Percentiles rank a stretch among this genome's conserved stretches.
These are phyloP conservation scores for Phytophthora litchii DNA, from an alignment of 352 stramenopile species.

Conservation along the genomic window DNA sequence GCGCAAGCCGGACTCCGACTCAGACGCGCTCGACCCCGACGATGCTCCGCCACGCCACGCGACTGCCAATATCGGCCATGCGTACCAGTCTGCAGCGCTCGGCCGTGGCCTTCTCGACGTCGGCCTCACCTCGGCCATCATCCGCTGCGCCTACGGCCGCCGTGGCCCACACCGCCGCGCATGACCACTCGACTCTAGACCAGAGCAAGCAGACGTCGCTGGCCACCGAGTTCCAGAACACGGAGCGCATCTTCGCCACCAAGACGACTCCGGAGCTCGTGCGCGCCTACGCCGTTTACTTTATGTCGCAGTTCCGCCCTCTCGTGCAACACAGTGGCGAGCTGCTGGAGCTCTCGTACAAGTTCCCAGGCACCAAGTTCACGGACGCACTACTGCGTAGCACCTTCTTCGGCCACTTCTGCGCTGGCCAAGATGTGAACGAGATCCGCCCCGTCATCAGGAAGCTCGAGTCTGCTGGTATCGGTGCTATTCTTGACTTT, in stretches of 20 bases:
- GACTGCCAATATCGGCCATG: slow-evolving; percentile 23
- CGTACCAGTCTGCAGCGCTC: slow-evolving; percentile 11
- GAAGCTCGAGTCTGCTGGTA: slow-evolving; percentile 78
- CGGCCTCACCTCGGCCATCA: slow-evolving; percentile 22
- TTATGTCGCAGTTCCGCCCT: slow-evolving; percentile 81
- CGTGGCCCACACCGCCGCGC: slow-evolving; percentile 6
- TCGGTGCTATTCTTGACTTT: slow-evolving; percentile 98
- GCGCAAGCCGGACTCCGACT: slow-evolving; percentile 18
- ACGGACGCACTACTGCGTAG: slow-evolving; percentile 90
- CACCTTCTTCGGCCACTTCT: slow-evolving; percentile 99
- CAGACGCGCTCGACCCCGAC: background rate
- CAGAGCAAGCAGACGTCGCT: slow-evolving; percentile 20
- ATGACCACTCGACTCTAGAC: slow-evolving; percentile 13
- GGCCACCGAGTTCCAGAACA: slow-evolving; percentile 68
- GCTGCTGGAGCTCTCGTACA: slow-evolving; percentile 85
- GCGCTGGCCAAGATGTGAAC: slow-evolving; percentile 91
- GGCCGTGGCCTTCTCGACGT: slow-evolving; percentile 17
- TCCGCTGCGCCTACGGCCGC: slow-evolving; percentile 21
- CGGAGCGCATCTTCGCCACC: slow-evolving; percentile 81
- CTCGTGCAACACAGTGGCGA: slow-evolving; percentile 90
- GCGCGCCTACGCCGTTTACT: slow-evolving; percentile 88
- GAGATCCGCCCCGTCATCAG: slow-evolving; percentile 84
- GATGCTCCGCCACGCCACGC: slow-evolving; percentile 31
- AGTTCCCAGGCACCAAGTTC: slow-evolving; percentile 79
- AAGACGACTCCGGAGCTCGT: slow-evolving; percentile 89